Evolutionary conservation across 495 filamentous ascomycete species (phyloP), one percentile per base, ranked within the genome.

Genomic region (Penicillium steckii): DNA sequence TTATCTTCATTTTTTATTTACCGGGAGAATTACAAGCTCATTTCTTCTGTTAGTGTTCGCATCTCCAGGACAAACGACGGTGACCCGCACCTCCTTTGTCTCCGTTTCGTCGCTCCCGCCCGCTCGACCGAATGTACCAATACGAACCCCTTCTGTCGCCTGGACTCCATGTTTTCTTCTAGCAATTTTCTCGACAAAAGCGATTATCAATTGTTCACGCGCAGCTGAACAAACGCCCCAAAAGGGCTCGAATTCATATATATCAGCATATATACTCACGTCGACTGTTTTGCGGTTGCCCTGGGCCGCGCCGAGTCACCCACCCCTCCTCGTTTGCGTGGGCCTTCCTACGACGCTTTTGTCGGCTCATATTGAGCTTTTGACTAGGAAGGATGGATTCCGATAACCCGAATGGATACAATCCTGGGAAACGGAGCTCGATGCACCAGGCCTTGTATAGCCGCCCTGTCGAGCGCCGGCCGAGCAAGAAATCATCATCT

Each of bases 401-500:
- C 57, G 74, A 74, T 54, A 68, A 69, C 57, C 60, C 70, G 30
- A 75, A 74, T 63, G 69, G 66, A 35, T 67, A 57, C 49, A 72
- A 41, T 23, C 12, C 38, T 21, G 38, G 38, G 38, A 41, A 73
- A 53, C 69, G 74, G 56, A 72, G 69, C 55, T 77, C 74, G 9
- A 61, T 70, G 52, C 71, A 74, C 45, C 72, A 77, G 41, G 68
- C 67, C 37, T 44, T 66, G 32, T 65, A 75, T 53, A 76, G 69
- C 50, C 72, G 72, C 33, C 70, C 72, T 19, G 69, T 80, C 57
- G 74, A 79, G 63, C 69, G 76, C 17, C 70, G 77, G 26, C 62
- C 78, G 1, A 80, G 77, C 66, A 81, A 79, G 53, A 78, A 80
- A 53, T 75, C 76, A 15, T 78, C 77, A 17, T 80, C 78, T 6